phyloP scores from a whole-genome alignment of 192 early-diverging fungal genomes.

The Paraglomus brasilianum region DNA sequence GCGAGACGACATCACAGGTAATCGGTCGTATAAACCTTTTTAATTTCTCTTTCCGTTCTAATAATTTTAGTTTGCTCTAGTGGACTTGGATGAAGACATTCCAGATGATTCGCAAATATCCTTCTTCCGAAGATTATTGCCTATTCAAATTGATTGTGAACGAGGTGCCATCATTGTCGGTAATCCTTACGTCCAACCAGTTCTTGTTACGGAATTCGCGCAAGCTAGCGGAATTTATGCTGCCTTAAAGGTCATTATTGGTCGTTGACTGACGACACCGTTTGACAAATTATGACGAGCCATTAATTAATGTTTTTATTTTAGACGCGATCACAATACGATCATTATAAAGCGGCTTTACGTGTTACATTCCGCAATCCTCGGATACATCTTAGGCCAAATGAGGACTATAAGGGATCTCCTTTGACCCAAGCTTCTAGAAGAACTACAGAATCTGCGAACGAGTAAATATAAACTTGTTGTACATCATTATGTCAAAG shows the following conservation, averaged over 20 bases:
- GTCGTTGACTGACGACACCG: neutral
- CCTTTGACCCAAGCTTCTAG: neutral
- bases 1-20: conserved; percentile 11
- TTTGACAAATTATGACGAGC: neutral
- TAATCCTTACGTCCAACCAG: conserved; percentile 61
- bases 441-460: too few species aligned
- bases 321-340: conserved; percentile 55
- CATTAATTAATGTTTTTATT: neutral
- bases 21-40: neutral
- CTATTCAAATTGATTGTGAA: conserved; percentile 62
- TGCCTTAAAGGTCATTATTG: conserved; percentile 37
- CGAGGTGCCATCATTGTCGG: conserved; percentile 72
- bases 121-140: conserved; percentile 59
- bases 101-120: conserved; percentile 35
- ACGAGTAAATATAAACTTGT: too few species aligned
- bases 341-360: conserved; percentile 58
- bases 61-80: neutral
- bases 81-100: conserved; percentile 41
- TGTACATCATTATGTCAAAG: too few species aligned
- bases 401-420: conserved; percentile 60
- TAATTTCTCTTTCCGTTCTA: neutral
- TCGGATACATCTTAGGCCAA: conserved; percentile 54
- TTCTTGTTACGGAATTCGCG: conserved; percentile 59
- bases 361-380: conserved; percentile 52
- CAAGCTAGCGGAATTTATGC: conserved; percentile 58